Base-by-base conservation (phyloP, 2,329 filamentous ascomycete genomes). In the Trichophyton schoenleinii region DNA sequence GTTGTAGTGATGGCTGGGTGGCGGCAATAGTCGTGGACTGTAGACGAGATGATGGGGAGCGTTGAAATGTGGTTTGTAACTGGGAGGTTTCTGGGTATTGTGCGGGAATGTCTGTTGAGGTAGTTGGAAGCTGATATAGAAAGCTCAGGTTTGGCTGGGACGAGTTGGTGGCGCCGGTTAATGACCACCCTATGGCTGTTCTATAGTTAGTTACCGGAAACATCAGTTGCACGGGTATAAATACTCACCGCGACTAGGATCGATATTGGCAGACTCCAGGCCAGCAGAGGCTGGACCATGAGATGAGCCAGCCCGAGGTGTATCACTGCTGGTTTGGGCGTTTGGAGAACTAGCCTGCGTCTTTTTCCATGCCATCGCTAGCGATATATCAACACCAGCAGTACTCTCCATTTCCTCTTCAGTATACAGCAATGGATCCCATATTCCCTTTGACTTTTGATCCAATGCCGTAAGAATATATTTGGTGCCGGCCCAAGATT, bases 381-480 rank as follows among this genome's bases (percentile, higher is more conserved):
- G 76, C 79, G 82, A 79, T 0, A 77, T 73, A 9, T 77, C 78
- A 41, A 79, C 75, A 28, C 87, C 81, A 44, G 78, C 82, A 2
- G 83, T 84, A 68, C 83, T 86, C 70, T 90, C 88, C 73, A 88
- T 89, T 71, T 95, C 90, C 70, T 95, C 89, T 13, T 74, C 75
- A 0, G 81, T 84, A 65, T 85, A 85, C 8, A 85, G 70, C 13
- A 84, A 71, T 1, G 83, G 90, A 68, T 95, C 89, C 73, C 87
- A 88, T 42, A 92, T 89, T 0, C 90, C 90, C 70, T 92, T 90
- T 13, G 89, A 85, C 71, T 94, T 94, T 67, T 95, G 90, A 67
- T 95, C 89, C 9, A 95, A 77, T 0, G 90, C 89, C 0, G 88
- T 92, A 42, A 95, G 75, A 44, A 95, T 95, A 70, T 95, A 95